Evolutionary conservation across 768 basidiomycete genomes (phyloP).

Genomic region (Calocybe cyanea): DNA sequence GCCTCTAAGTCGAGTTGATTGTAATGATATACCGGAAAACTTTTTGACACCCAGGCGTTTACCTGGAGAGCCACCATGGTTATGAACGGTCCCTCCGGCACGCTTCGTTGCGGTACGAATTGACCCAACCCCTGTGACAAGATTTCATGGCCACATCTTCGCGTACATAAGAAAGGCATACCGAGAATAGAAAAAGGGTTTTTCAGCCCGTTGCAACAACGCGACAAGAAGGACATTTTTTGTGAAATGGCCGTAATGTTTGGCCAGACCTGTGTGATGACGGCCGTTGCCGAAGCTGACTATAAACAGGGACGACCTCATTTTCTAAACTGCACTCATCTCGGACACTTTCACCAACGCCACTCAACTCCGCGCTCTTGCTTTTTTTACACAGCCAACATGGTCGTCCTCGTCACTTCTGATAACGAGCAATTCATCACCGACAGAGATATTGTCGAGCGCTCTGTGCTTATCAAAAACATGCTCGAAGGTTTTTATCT

Average conservation of each 20-base stretch:
- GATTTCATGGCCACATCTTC: too few species aligned
- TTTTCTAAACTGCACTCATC: conserved; percentile 11
- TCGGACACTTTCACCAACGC: conserved; percentile 10
- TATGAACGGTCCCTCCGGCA: conserved; percentile 91
- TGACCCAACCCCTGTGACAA: conserved; percentile 47
- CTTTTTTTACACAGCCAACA: conserved; percentile 31
- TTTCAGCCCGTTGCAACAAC: conserved; percentile 30
- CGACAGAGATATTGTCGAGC: conserved; percentile 92
- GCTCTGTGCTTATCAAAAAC: conserved; percentile 96
- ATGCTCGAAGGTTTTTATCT: conserved; percentile 87
- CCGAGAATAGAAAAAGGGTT: conserved; percentile 52
- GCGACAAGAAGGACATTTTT: conserved; percentile 48
- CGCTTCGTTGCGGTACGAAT: conserved; percentile 94
- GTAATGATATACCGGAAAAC: conserved; percentile 70
- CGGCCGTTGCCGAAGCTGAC: conserved; percentile 37
- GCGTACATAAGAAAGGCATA: conserved; percentile 18
- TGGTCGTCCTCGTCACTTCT: conserved; percentile 89
- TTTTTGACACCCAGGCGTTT: conserved; percentile 94
- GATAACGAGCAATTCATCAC: conserved; percentile 94
- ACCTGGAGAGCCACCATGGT: conserved; percentile 90
- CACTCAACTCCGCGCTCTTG: conserved; percentile 15
- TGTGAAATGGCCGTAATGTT: neutral
- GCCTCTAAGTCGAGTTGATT: neutral
- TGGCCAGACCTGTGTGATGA: conserved; percentile 11
- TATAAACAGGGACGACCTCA: conserved; percentile 22